Percentiles rank a stretch among this genome's conserved stretches.
phyloP scores from a whole-genome alignment of 192 early-diverging fungal genomes.

The Linnemannia exigua region DNA sequence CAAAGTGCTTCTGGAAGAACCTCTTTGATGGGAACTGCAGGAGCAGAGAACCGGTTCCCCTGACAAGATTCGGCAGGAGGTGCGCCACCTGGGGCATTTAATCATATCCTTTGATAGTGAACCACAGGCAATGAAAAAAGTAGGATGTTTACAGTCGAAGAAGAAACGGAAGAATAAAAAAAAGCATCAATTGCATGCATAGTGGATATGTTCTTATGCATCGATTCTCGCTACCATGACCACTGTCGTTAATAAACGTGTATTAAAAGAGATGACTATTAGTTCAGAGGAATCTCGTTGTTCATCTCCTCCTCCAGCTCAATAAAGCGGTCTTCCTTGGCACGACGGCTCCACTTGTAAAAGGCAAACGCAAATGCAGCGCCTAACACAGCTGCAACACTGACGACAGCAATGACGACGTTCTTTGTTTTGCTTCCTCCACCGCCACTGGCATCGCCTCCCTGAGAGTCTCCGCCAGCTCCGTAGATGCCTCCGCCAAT shows the following conservation, averaged over 20 bases:
- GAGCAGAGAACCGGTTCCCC: not conserved
- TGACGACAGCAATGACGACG: conserved; percentile 37
- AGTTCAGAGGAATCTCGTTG: conserved; percentile 51
- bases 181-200: not conserved
- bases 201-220: not conserved
- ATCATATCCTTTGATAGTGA: not conserved
- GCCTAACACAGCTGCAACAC: conserved; percentile 25
- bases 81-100: not conserved
- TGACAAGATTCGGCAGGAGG: not conserved
- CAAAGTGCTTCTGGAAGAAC: no score
- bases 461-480: not conserved
- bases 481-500: conserved; percentile 18
- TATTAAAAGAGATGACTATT: not conserved
- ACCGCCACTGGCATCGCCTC: not conserved
- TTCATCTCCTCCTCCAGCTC: conserved; percentile 58
- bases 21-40: not conserved
- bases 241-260: not conserved
- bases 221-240: no score
- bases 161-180: not conserved
- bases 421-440: conserved; percentile 12
- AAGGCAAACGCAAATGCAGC: conserved; percentile 50
- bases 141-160: no score
- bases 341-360: conserved; percentile 55
- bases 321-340: conserved; percentile 55
- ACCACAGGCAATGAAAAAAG: no score